phyloP scores from a whole-genome alignment of 2,329 filamentous ascomycete genomes.

The Alternaria sp. region DNA sequence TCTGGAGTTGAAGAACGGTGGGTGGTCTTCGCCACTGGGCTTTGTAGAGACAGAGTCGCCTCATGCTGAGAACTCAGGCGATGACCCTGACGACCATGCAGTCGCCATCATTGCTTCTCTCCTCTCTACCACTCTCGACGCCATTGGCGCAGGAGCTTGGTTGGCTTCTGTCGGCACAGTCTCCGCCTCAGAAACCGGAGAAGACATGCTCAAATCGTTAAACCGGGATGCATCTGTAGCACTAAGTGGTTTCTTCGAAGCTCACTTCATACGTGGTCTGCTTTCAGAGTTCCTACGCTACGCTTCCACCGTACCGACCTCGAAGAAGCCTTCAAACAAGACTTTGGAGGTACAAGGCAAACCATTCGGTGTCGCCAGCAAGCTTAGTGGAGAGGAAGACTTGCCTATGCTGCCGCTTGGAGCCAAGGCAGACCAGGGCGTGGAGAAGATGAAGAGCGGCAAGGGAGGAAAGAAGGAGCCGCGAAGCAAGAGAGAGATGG shows the following conservation, averaged over 20 bases:
- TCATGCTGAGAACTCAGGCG: slow-evolving; percentile 44
- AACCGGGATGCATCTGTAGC: slow-evolving; percentile 73
- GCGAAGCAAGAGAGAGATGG: slow-evolving; percentile 75
- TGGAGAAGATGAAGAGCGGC: slow-evolving; percentile 61
- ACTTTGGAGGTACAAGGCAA: slow-evolving; percentile 53
- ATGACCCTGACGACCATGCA: slow-evolving; percentile 68
- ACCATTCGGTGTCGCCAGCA: slow-evolving; percentile 52
- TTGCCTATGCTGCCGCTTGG: slow-evolving; percentile 71
- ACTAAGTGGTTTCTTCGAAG: slow-evolving; percentile 74
- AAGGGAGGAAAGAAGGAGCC: slow-evolving; percentile 72
- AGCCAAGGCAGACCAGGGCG: slow-evolving; percentile 63
- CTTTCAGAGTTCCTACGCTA: slow-evolving; percentile 72
- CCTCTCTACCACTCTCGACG: slow-evolving; percentile 75
- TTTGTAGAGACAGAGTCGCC: slow-evolving; percentile 58
- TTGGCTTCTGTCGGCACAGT: slow-evolving; percentile 59
- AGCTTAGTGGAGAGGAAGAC: slow-evolving; percentile 45
- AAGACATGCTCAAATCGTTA: slow-evolving; percentile 69
- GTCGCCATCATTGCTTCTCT: slow-evolving; percentile 75
- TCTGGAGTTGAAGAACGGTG: slow-evolving; percentile 74
- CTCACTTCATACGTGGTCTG: slow-evolving; percentile 67
- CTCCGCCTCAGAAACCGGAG: slow-evolving; percentile 60
- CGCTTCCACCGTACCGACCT: slow-evolving; percentile 35
- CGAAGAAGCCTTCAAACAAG: slow-evolving; percentile 39
- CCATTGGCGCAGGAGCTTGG: slow-evolving; percentile 77
- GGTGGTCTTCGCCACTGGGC: slow-evolving; percentile 76